A percentile compares a stretch with the other conserved stretches of the same genome.
Evolutionary conservation across 2,329 filamentous ascomycete genomes (phyloP).

Genomic region (Fusarium dimerum): DNA sequence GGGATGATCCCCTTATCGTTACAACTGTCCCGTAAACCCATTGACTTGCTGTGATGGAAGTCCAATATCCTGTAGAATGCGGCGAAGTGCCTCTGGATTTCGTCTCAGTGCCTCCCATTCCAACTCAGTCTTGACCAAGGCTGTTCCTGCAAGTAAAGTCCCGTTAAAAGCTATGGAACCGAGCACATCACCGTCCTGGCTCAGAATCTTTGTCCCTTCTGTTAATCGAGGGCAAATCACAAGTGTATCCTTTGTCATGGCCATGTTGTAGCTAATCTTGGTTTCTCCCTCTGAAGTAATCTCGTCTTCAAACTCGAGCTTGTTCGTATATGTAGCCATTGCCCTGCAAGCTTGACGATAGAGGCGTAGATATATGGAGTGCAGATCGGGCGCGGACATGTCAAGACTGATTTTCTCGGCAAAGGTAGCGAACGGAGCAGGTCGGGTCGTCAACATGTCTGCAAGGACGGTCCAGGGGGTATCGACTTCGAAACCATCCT

Average conservation of each 20-base stretch:
- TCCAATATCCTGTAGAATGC: constrained; percentile 33
- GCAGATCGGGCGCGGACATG: constrained; percentile 40
- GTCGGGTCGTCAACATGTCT: constrained; percentile 35
- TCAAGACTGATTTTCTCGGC: constrained; percentile 37
- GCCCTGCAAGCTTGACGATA: constrained; percentile 48
- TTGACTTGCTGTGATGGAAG: constrained; percentile 21
- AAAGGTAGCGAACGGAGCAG: constrained; percentile 48
- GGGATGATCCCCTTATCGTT: not conserved
- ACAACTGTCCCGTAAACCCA: constrained; percentile 6
- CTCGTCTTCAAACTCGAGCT: constrained; percentile 14
- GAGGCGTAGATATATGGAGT: constrained; percentile 47
- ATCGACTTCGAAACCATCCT: constrained; percentile 44
- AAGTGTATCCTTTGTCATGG: constrained; percentile 55
- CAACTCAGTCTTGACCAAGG: constrained; percentile 58
- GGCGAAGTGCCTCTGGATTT: constrained; percentile 29
- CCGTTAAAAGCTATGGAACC: constrained; percentile 58
- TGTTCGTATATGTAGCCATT: constrained; percentile 24
- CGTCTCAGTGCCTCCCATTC: constrained; percentile 57
- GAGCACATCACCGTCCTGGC: constrained; percentile 33
- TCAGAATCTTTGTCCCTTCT: constrained; percentile 46
- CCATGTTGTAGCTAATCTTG: constrained; percentile 64
- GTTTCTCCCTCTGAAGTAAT: constrained; percentile 42
- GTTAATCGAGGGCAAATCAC: constrained; percentile 55
- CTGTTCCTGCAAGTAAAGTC: constrained; percentile 64
- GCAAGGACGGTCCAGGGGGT: constrained; percentile 52